Percentiles rank a stretch among this genome's conserved stretches.
Evolutionary conservation across 495 filamentous ascomycete species (phyloP).

Genomic region (Pseudoneurospora amorphoporcata): DNA sequence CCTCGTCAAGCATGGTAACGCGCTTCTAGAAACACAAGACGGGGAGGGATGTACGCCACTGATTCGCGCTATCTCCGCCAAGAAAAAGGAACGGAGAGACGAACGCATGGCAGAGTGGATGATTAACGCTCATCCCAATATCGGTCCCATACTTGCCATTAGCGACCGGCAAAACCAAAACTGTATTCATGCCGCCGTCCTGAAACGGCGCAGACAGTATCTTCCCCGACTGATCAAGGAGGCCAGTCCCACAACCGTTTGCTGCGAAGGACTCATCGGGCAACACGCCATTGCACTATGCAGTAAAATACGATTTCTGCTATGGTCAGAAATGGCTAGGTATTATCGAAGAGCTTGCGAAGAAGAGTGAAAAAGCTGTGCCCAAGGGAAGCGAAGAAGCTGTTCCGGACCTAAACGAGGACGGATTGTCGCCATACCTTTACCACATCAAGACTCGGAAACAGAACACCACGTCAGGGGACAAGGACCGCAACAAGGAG

Average conservation of each 20-base stretch:
- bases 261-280: slow-evolving; percentile 13
- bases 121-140: slow-evolving; percentile 16
- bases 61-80: slow-evolving; percentile 13
- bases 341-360: slow-evolving; percentile 7
- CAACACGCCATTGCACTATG: slow-evolving; percentile 19
- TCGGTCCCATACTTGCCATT: slow-evolving; percentile 16
- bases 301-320: slow-evolving; percentile 18
- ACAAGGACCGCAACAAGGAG: not conserved
- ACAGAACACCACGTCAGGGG: not conserved
- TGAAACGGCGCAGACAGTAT: slow-evolving; percentile 4
- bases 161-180: slow-evolving; percentile 12
- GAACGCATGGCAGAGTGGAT: slow-evolving; percentile 12
- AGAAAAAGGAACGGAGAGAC: slow-evolving; percentile 2
- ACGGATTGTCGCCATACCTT: slow-evolving; percentile 15
- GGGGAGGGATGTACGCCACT: slow-evolving; percentile 16
- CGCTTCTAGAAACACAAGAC: slow-evolving; percentile 10
- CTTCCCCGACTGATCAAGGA: slow-evolving; percentile 7
- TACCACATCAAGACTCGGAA: slow-evolving; percentile 9
- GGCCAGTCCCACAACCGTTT: slow-evolving; percentile 13
- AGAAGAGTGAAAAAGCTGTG: slow-evolving; percentile 14
- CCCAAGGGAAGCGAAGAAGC: not conserved
- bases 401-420: slow-evolving; percentile 3
- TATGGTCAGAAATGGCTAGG: not conserved
- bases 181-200: slow-evolving; percentile 16
- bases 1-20: slow-evolving; percentile 11